Evolutionary conservation across 2,329 filamentous ascomycete species (phyloP), one percentile per base, ranked within the genome.

Genomic region (Trichoderma oligosporum): DNA sequence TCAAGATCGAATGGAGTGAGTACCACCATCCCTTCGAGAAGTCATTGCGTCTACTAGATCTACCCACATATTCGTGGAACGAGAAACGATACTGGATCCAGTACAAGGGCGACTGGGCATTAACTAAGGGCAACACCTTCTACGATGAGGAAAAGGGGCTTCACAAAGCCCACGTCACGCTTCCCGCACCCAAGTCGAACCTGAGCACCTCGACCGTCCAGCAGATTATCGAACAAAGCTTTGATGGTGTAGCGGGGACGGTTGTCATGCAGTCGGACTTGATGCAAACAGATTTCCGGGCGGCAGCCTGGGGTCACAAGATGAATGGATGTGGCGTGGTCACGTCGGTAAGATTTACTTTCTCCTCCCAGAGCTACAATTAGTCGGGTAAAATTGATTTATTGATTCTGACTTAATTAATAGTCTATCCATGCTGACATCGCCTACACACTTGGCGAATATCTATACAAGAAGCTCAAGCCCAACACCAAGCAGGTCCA

Each of bases 1-100:
- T 88, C 7, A 75, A 79, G 49, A 74, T 91, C 60, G 78, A 86
- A 67, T 92, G 88, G 81, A 82, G 83, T 61, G 87, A 89, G 70
- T 87, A 82, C 68, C 82, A 87, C 63, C 73, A 61, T 77, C 77
- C 60, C 58, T 14, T 22, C 25, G 31, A 38, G 8, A 25, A 27
- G 8, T 18, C 33, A 9, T 33, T 38, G 20, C 35, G 47, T 6
- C 35, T 51, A n/a, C n/a, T n/a, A n/a, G 6, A 16, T n/a, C n/a
- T 55, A 24, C 46, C 57, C 7, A 2, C 52, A 1, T 59, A 59
- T 18, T 29, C n/a, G 38, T 59, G 52, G 52, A 31, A 52, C 7
- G 39, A 82, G 66, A 89, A 89, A 77, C 85, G 82, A 62, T 89
- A 90, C 68, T 84, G 81, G 81, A 75, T 82, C 33, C 74, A 77